phyloP scores from a whole-genome alignment of 495 filamentous ascomycete genomes.

The Paragyromitra xinjiangensis region DNA sequence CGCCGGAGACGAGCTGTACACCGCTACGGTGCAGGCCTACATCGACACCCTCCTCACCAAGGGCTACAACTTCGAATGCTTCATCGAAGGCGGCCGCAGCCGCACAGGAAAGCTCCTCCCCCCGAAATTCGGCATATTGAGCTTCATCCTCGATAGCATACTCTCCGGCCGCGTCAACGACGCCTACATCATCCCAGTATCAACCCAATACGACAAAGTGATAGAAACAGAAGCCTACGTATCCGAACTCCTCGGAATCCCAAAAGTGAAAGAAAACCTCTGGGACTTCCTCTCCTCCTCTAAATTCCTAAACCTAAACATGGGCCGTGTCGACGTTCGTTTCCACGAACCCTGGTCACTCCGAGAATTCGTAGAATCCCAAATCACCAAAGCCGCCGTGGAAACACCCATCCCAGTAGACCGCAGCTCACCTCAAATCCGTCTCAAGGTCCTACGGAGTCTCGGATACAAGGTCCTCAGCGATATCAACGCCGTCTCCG shows the following conservation, averaged over 20 bases:
- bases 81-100: conserved; percentile 92
- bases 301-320: conserved; percentile 83
- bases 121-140: conserved; percentile 95
- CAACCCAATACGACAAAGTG: conserved; percentile 98
- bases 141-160: conserved; percentile 88
- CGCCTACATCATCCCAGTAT: conserved; percentile 90
- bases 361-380: conserved; percentile 77
- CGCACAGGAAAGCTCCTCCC: conserved; percentile 91
- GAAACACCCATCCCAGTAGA: conserved; percentile 58
- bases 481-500: conserved; percentile 94
- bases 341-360: conserved; percentile 97
- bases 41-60: conserved; percentile 90
- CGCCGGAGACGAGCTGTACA: conserved; percentile 88
- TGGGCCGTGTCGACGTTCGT: conserved; percentile 91
- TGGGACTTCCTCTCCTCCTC: conserved; percentile 86
- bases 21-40: conserved; percentile 90
- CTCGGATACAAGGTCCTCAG: conserved; percentile 90
- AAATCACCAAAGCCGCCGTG: conserved; percentile 63
- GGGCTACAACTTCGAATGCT: conserved; percentile 95
- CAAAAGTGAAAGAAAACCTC: conserved; percentile 93
- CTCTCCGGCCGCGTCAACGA: conserved; percentile 88
- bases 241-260: conserved; percentile 88
- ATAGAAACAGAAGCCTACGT: conserved; percentile 98
- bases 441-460: conserved; percentile 74
- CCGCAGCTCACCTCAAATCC: conserved; percentile 59